Conservation (phyloP, 2,329 filamentous ascomycete species). For the Venturia aucupariae region DNA sequence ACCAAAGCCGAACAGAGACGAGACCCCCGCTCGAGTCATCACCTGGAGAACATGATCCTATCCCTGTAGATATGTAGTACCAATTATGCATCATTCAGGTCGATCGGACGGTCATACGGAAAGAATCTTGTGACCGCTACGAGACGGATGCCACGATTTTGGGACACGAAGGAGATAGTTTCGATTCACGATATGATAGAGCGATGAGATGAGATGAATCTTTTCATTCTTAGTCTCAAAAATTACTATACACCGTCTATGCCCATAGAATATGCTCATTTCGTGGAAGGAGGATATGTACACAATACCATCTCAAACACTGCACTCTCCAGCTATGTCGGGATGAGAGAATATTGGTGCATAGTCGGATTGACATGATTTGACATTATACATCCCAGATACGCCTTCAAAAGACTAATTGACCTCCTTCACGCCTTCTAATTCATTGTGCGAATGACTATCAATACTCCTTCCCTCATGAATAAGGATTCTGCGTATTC, state of each 20-base stretch:
- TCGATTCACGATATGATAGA: no score
- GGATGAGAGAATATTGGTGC: no score
- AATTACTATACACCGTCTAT: neutral
- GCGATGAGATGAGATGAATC: neutral
- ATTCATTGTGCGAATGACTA: neutral
- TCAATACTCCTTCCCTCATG: no score
- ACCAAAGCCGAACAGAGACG: neutral
- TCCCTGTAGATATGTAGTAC: no score
- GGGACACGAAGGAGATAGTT: no score
- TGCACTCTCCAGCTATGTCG: neutral
- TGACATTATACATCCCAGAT: neutral
- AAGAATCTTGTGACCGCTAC: no score
- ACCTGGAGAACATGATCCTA: no score
- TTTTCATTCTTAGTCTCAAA: neutral
- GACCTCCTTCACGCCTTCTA: neutral
- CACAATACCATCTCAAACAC: neutral
- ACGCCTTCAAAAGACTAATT: neutral
- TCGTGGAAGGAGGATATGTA: neutral
- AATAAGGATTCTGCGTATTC: neutral
- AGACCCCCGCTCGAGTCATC: no score
- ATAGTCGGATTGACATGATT: neutral
- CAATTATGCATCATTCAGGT: no score
- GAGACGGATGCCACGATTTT: no score
- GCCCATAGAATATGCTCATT: neutral
- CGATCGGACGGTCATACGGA: no score